Evolutionary conservation across 768 basidiomycete genomes (phyloP), one percentile per base, ranked within the genome.

Genomic region (Phlebiopsis flavidoalba): DNA sequence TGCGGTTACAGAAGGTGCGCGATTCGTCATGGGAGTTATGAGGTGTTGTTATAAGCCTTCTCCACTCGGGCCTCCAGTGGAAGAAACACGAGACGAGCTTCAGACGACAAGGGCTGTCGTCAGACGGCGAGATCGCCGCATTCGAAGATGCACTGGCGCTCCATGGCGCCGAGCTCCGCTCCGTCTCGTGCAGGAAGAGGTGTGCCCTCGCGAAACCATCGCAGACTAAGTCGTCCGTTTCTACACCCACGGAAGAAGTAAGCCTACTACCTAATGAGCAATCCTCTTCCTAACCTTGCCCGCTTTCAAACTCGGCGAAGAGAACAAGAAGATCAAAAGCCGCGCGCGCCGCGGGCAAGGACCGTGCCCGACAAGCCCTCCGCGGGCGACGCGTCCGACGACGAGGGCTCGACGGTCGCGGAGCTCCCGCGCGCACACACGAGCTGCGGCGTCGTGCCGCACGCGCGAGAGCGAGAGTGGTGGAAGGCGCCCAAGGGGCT

Each of bases 401-500:
- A 92, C 58, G 93, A 95, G 69, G 83, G 83, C 11, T 95, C 93
- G 1, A 78, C 92, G 63, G 79, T 89, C 57, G 79, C 76, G 19
- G 80, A 81, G 59, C 79, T 79, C 36, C 78, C 79, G 47, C 86
- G 78, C 68, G 75, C 78, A 40, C 82, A 76, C 66, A 71, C 77
- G 31, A 83, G 79, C 62, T 97, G 94, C 67, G 93, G 90, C 37
- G 91, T n/a, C 91, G 3, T 97, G 94, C 71, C 80, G 89, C 53
- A 91, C 89, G 7, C 85, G 87, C 58, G 90, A 93, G 61, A 89
- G 89, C 6, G 79, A 79, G 40, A 75, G 2, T 97, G 94, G 94
- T 97, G 93, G 93, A 91, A 90, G 71, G 93, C 93, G 14, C 95
- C 94, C 2, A 91, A 91, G 69, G 90, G 89, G 21, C 80, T 95